Base-by-base conservation (phyloP, 768 basidiomycete species). In the Filobasidium floriforme region DNA sequence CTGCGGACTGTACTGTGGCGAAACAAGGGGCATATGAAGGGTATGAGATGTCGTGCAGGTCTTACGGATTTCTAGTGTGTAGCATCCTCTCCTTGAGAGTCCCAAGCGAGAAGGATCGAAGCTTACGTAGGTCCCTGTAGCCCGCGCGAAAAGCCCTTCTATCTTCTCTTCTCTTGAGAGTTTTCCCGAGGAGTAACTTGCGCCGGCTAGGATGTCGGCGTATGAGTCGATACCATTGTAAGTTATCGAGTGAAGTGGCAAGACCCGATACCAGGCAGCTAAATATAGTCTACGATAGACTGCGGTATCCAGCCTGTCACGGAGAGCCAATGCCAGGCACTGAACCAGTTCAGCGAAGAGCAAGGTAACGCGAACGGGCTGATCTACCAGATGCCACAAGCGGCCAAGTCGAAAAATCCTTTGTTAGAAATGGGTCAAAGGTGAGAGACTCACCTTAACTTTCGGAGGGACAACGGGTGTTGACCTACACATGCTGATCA, bases 291-390 rank as follows among this genome's bases (percentile, higher is more conserved):
- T n/a, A n/a, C n/a, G n/a, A n/a, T n/a, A 57, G 54, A 7, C 24
- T 57, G 54, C n/a, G 54, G 54, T 15, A 26, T 57, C 54, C 54
- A 57, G 29, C 54, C 54, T 26, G 54, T 57, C 22, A 57, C 54
- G 22, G 15, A 15, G 1, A 15, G 18, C 5, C 54, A 57, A 57
- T 57, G 54, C 54, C 4, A 7, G 5, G 19, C 54, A 4, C 54
- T 57, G 14, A 57, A 57, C 24, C 19, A 26, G n/a, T 57, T 26
- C 54, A 57, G 29, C 15, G 19, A 24, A 24, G 54, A 24, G 14
- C 22, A 57, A 4, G 54, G 54, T 26, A 26, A 32, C 15, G 54
- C 54, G 18, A 57, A 57, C 29, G 54, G 54, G 14, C 29, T 57
- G 15, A 24, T 57, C 15, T 57, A 57, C 24, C 54, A 57, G 54